Percentiles rank a stretch among this genome's conserved stretches.
These are phyloP conservation scores for Angophora floribunda DNA, from an alignment of 345 rosid genomes.

Conservation along the genomic window DNA sequence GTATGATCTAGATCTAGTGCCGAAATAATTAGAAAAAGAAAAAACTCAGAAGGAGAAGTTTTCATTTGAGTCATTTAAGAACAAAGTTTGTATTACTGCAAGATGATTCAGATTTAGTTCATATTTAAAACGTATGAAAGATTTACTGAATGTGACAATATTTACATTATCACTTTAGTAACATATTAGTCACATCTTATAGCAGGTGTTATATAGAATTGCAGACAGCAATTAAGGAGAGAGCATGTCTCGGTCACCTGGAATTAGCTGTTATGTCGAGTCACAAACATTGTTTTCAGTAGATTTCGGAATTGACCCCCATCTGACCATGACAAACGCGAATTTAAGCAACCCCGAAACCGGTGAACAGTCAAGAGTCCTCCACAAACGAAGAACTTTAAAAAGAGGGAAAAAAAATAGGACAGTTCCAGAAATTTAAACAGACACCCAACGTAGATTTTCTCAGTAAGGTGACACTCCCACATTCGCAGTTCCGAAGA, in stretches of 20 bases:
- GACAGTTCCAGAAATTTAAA: neutral
- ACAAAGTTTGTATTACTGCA: neutral
- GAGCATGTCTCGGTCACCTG: neutral
- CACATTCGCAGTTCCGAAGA: conserved; percentile 55
- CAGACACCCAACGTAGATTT: neutral
- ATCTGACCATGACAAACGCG: neutral
- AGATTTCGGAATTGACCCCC: neutral
- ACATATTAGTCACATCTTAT: neutral
- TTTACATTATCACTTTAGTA: neutral
- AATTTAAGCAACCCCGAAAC: neutral
- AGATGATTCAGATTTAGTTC: neutral
- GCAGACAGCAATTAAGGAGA: neutral
- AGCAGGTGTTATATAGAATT: neutral
- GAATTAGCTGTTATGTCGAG: neutral
- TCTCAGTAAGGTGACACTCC: conserved; percentile 63
- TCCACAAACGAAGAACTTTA: neutral
- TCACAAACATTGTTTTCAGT: neutral
- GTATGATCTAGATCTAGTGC: neutral
- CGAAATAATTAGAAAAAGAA: neutral
- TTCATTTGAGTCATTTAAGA: neutral
- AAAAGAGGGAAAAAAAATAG: neutral
- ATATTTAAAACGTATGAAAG: neutral
- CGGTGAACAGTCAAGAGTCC: neutral
- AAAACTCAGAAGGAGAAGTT: neutral
- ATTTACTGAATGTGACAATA: neutral